Conservation (phyloP, 495 filamentous ascomycete genomes). For the Hypoxylon subgilvum region DNA sequence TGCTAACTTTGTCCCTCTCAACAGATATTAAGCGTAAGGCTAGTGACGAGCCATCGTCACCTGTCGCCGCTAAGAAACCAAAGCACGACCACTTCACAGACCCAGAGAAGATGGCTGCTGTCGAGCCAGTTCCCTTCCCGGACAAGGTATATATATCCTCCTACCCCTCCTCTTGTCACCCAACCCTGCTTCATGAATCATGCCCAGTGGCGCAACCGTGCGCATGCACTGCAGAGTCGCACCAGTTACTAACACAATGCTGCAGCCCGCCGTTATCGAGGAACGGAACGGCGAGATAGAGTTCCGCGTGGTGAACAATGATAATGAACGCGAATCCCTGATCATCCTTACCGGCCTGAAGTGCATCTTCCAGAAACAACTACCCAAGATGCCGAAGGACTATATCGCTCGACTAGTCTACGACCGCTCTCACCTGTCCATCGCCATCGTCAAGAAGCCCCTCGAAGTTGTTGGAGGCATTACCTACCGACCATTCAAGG, state of each 20-base stretch:
- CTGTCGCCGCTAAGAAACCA: conserved; percentile 66
- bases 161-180: neutral
- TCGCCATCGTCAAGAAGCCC: conserved; percentile 96
- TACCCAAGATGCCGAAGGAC: conserved; percentile 99
- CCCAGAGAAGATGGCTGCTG: conserved; percentile 56
- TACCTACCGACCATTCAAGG: conserved; percentile 94
- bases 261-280: conserved; percentile 84
- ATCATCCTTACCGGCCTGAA: conserved; percentile 96
- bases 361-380: conserved; percentile 97
- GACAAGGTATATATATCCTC: conserved; percentile 66
- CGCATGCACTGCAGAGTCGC: neutral
- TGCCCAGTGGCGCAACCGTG: neutral
- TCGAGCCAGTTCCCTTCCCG: conserved; percentile 75
- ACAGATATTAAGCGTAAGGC: conserved; percentile 79
- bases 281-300: conserved; percentile 96
- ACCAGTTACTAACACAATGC: conserved; percentile 1
- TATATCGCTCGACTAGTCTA: conserved; percentile 98
- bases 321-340: conserved; percentile 81
- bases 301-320: conserved; percentile 97
- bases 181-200: neutral
- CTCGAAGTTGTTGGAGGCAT: conserved; percentile 95
- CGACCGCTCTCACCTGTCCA: conserved; percentile 92
- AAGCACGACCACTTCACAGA: conserved; percentile 65
- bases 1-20: conserved; percentile 10
- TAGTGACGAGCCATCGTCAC: conserved; percentile 68